A percentile compares a stretch with the other conserved stretches of the same genome.
These are phyloP conservation scores for Neurospora cerealis DNA, from an alignment of 495 filamentous ascomycete genomes.

Conservation along the genomic window DNA sequence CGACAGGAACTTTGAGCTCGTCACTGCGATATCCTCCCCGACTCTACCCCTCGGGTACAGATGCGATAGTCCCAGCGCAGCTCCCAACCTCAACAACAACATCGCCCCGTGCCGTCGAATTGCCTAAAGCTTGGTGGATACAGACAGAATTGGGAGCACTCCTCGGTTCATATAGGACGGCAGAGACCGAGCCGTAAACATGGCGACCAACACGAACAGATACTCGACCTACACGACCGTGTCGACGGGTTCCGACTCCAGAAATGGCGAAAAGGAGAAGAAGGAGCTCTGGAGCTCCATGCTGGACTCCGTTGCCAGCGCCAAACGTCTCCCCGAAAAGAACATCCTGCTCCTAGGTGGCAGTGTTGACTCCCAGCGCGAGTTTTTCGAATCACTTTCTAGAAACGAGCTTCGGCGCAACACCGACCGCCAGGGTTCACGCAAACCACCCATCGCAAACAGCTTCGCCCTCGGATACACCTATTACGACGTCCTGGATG, in stretches of 20 bases:
- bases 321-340: slow-evolving; percentile 87
- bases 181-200: slow-evolving; percentile 9
- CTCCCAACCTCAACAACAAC: slow-evolving; percentile 1
- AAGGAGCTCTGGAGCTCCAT: slow-evolving; percentile 93
- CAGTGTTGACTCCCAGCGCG: slow-evolving; percentile 76
- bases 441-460: slow-evolving; percentile 75
- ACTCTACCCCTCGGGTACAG: background rate
- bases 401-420: slow-evolving; percentile 51
- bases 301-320: slow-evolving; percentile 82
- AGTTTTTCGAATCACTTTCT: slow-evolving; percentile 77
- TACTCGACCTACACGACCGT: slow-evolving; percentile 42
- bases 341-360: slow-evolving; percentile 82
- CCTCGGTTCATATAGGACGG: background rate
- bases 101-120: background rate
- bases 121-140: background rate
- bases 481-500: slow-evolving; percentile 88
- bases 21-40: background rate
- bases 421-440: slow-evolving; percentile 48
- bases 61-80: slow-evolving; percentile 8
- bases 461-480: slow-evolving; percentile 91
- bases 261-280: slow-evolving; percentile 63
- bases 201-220: slow-evolving; percentile 48
- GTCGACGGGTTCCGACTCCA: slow-evolving; percentile 34
- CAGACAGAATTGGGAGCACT: background rate
- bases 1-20: background rate